These are phyloP conservation scores for Leishmania major DNA, from an alignment of 208 protist species.

Conservation along the genomic window DNA sequence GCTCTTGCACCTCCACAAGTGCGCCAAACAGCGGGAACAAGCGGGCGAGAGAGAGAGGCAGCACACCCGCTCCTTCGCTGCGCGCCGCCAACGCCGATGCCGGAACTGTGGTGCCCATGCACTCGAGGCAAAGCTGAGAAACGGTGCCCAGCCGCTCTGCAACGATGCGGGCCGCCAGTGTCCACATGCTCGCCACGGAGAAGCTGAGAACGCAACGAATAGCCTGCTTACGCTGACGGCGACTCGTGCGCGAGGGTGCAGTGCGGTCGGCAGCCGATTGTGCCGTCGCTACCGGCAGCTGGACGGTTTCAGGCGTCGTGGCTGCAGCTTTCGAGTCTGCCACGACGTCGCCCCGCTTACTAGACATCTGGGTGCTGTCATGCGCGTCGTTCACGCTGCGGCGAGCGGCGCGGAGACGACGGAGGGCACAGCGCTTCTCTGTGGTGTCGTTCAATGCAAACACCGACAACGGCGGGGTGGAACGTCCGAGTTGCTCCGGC, in stretches of 20 bases:
- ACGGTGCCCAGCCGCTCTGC: constrained; percentile 5
- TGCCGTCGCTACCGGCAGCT: not conserved
- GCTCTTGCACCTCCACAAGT: constrained; percentile 33
- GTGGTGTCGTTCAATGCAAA: not conserved
- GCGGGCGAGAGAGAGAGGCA: constrained; percentile 37
- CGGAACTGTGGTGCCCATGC: not conserved
- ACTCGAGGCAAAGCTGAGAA: constrained; percentile 2
- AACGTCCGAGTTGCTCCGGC: not conserved
- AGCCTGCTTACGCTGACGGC: constrained; percentile 6
- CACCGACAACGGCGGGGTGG: not conserved
- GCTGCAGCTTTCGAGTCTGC: not conserved
- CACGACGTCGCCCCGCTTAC: not conserved
- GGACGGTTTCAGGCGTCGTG: not conserved
- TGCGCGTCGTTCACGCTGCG: not conserved
- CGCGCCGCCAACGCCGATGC: not conserved
- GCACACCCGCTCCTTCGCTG: constrained; percentile 1
- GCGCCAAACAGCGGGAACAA: constrained; percentile 50
- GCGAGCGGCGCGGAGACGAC: constrained; percentile 13
- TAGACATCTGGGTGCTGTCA: not conserved
- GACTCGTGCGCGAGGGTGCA: constrained; percentile 5
- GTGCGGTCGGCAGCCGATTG: not conserved
- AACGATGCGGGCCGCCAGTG: constrained; percentile 13
- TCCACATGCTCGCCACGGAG: constrained; percentile 16
- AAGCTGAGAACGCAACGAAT: constrained; percentile 6
- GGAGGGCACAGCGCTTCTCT: constrained; percentile 5